Conservation (phyloP, 1,284 basidiomycete species). For the Heterobasidion occidentale region DNA sequence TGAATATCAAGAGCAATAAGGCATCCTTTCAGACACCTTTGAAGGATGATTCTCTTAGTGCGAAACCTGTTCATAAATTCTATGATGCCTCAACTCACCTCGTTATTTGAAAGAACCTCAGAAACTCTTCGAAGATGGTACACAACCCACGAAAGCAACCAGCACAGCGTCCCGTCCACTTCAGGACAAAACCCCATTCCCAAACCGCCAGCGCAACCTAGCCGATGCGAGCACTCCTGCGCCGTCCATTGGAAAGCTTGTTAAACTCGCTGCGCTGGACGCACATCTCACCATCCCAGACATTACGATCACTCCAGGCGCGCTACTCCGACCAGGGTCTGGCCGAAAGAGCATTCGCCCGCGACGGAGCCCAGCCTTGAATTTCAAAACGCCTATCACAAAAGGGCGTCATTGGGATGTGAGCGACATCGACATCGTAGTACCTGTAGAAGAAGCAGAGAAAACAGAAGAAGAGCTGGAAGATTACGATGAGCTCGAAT, state of each 20-base stretch:
- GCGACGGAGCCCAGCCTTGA: slow-evolving; percentile 16
- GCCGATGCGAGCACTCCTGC: slow-evolving; percentile 18
- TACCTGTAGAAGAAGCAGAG: slow-evolving; percentile 25
- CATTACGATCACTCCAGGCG: slow-evolving; percentile 21
- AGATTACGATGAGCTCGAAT: slow-evolving; percentile 67
- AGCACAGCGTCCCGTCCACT: slow-evolving; percentile 35
- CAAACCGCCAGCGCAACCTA: slow-evolving; percentile 36
- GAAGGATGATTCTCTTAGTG: slow-evolving; percentile 14
- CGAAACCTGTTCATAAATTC: background rate
- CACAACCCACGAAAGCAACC: slow-evolving; percentile 6
- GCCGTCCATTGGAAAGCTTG: slow-evolving; percentile 18
- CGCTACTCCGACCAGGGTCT: slow-evolving; percentile 52
- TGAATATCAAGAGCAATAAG: slow-evolving; percentile 35
- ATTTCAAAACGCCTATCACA: slow-evolving; percentile 62
- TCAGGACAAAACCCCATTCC: slow-evolving; percentile 45
- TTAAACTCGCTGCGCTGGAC: slow-evolving; percentile 23
- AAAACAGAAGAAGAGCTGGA: slow-evolving; percentile 28
- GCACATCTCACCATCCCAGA: slow-evolving; percentile 18
- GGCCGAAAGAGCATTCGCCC: slow-evolving; percentile 39
- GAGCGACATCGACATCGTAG: slow-evolving; percentile 49
- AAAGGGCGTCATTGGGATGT: slow-evolving; percentile 69
- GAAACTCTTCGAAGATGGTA: slow-evolving; percentile 3
- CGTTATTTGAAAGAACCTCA: background rate
- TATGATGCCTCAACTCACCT: background rate
- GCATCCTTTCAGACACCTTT: slow-evolving; percentile 25